Percentiles rank a stretch among this genome's conserved stretches.
These are phyloP conservation scores for Ogataea salicorniae DNA, from an alignment of 805 yeast genomes.

Conservation along the genomic window DNA sequence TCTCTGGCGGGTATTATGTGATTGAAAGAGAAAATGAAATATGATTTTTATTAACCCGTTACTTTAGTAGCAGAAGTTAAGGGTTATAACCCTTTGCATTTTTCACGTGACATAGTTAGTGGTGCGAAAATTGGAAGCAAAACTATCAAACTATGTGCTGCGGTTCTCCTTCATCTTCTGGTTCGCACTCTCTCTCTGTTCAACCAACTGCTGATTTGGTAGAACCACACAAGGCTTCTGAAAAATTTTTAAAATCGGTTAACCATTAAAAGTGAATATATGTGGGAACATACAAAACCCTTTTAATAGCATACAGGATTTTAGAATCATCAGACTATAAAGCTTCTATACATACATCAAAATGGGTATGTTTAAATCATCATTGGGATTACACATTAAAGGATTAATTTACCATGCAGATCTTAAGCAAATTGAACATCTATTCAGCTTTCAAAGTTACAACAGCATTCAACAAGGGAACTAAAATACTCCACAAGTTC, in stretches of 20 bases:
- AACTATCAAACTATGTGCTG: too few relatives aligned
- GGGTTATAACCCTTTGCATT: too few relatives aligned
- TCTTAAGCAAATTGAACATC: neutral
- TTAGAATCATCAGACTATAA: slow-evolving; percentile 1
- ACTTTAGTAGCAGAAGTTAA: too few relatives aligned
- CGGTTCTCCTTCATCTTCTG: too few relatives aligned
- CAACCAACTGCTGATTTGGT: neutral
- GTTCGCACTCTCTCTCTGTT: neutral
- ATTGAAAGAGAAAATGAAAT: too few relatives aligned
- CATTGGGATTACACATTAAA: neutral
- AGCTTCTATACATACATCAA: slow-evolving; percentile 14
- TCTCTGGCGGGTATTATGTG: too few relatives aligned
- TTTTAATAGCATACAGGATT: neutral
- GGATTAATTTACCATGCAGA: neutral
- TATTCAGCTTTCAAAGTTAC: neutral
- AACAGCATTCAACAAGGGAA: too few relatives aligned
- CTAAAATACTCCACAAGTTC: too few relatives aligned
- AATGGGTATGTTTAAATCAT: slow-evolving; percentile 13
- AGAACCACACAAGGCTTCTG: neutral
- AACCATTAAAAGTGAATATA: neutral
- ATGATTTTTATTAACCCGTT: too few relatives aligned
- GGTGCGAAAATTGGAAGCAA: too few relatives aligned
- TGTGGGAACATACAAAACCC: neutral
- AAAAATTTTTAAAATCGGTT: neutral
- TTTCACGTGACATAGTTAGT: too few relatives aligned